phyloP scores from a whole-genome alignment of 2,329 filamentous ascomycete species.

The Talaromyces sp. region DNA sequence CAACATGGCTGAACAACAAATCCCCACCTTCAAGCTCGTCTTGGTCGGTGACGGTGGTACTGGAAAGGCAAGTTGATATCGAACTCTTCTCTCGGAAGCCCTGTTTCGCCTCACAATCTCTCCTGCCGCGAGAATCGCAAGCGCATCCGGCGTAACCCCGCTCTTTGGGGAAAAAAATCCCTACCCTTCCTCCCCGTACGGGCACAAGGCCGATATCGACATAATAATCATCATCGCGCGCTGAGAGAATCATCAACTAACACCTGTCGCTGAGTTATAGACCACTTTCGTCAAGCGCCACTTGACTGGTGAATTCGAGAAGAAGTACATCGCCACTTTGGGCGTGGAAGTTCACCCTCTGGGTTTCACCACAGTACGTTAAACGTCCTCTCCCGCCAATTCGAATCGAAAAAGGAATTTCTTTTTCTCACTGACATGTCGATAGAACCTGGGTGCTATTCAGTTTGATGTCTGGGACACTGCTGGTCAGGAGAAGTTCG shows the following conservation, averaged over 20 bases:
- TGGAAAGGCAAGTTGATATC: conserved; percentile 73
- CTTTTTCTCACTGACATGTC: conserved; percentile 22
- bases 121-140: neutral
- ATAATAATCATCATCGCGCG: conserved; percentile 4
- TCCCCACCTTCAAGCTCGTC: conserved; percentile 98
- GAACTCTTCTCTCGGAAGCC: conserved; percentile 8
- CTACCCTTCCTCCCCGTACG: neutral
- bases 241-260: conserved; percentile 2
- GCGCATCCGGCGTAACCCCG: conserved; percentile 12
- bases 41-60: conserved; percentile 99
- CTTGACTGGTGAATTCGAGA: conserved; percentile 99
- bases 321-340: conserved; percentile 99
- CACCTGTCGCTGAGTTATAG: conserved; percentile 44
- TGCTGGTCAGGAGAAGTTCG: conserved; percentile 98
- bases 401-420: neutral
- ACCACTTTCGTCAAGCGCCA: conserved; percentile 99
- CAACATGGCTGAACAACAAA: conserved; percentile 58
- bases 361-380: conserved; percentile 90
- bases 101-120: neutral
- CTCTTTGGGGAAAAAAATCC: conserved; percentile 1
- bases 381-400: conserved; percentile 15
- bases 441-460: conserved; percentile 84
- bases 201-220: neutral
- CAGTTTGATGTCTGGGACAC: conserved; percentile 99
- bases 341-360: conserved; percentile 99